Evolutionary conservation across 2,329 filamentous ascomycete species (phyloP).

Genomic region (Claviceps sp.): DNA sequence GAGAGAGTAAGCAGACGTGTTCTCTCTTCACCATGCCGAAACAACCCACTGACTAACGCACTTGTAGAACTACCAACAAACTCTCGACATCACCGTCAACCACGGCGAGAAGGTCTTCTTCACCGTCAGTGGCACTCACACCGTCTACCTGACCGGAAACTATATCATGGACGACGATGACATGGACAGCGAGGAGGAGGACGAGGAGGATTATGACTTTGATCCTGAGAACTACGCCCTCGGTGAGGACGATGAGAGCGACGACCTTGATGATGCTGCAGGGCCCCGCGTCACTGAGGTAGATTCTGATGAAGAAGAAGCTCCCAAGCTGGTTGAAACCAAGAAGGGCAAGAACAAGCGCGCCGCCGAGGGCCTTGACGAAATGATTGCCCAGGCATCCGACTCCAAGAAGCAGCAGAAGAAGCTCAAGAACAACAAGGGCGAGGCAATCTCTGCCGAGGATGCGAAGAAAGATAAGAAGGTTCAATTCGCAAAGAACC

Average conservation of each 20-base stretch:
- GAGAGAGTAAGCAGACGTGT: conserved; percentile 52
- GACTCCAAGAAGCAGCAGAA: conserved; percentile 89
- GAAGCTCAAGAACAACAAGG: conserved; percentile 98
- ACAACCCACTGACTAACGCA: conserved; percentile 13
- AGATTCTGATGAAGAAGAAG: conserved; percentile 65
- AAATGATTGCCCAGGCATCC: conserved; percentile 65
- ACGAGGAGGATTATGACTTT: conserved; percentile 67
- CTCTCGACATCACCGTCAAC: conserved; percentile 81
- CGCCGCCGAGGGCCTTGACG: conserved; percentile 65
- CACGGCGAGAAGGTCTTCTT: conserved; percentile 89
- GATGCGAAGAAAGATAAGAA: conserved; percentile 65
- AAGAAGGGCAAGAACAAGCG: conserved; percentile 91
- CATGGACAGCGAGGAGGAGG: conserved; percentile 41
- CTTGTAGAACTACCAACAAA: conserved; percentile 80
- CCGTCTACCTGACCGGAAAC: conserved; percentile 89
- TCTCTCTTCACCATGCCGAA: neutral
- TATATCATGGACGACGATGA: conserved; percentile 67
- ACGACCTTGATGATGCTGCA: conserved; percentile 65
- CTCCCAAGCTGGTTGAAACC: conserved; percentile 42
- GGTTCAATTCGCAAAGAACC: conserved; percentile 97
- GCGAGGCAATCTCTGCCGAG: conserved; percentile 58
- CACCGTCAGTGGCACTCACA: conserved; percentile 77
- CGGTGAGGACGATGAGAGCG: conserved; percentile 57
- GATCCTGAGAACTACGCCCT: conserved; percentile 63
- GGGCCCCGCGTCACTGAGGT: conserved; percentile 77